Evolutionary conservation across 495 filamentous ascomycete genomes (phyloP).

Genomic region (Aspergillus bridgeri): DNA sequence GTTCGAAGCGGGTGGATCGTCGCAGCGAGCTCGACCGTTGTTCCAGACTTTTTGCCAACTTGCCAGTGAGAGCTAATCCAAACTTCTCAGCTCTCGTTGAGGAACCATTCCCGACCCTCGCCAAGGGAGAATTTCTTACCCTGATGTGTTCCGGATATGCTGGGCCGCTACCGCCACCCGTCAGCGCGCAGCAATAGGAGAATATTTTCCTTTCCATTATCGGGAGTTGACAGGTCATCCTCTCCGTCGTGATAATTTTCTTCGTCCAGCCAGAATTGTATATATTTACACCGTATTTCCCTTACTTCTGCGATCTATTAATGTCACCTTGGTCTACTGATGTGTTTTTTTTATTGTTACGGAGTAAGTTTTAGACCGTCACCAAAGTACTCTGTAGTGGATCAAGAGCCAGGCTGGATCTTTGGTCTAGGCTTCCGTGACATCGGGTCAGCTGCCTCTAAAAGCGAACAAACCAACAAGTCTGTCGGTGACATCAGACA

Average conservation of each 20-base stretch:
- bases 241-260: background rate
- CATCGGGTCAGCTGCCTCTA: slow-evolving; percentile 17
- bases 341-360: background rate
- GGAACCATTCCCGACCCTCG: background rate
- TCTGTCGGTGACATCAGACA: slow-evolving; percentile 1
- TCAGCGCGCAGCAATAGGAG: slow-evolving; percentile 21
- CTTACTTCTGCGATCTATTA: background rate
- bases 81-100: too few relatives aligned
- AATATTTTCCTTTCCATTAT: too few relatives aligned
- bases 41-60: slow-evolving; percentile 14
- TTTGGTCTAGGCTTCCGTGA: slow-evolving; percentile 9
- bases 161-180: slow-evolving; percentile 15
- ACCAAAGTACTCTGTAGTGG: background rate
- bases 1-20: slow-evolving; percentile 11
- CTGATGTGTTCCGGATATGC: slow-evolving; percentile 5
- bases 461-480: background rate
- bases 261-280: background rate
- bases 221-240: slow-evolving; percentile 17
- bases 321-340: background rate
- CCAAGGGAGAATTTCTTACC: slow-evolving; percentile 10
- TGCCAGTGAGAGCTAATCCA: background rate
- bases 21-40: slow-evolving; percentile 10
- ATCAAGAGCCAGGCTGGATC: background rate
- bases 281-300: background rate
- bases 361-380: background rate